Conservation (phyloP, 306 rosid genomes). For the Datisca glomerata region DNA sequence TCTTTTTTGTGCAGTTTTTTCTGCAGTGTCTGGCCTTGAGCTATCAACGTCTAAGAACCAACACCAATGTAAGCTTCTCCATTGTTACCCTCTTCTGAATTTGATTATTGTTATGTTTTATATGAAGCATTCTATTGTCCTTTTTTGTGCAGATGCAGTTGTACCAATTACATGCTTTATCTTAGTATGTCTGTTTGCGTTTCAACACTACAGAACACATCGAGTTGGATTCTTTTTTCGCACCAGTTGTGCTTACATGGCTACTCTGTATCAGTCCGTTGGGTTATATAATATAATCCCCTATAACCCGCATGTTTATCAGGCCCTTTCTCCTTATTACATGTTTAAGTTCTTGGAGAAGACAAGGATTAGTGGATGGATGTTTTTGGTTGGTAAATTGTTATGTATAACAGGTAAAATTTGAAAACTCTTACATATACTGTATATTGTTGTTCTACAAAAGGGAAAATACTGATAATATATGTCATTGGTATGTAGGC, state of each 20-base stretch:
- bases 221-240: conserved; percentile 86
- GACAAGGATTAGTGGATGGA: conserved; percentile 92
- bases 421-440: too few relatives aligned
- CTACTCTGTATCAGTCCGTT: conserved; percentile 87
- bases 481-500: conserved; percentile 5
- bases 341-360: conserved; percentile 94
- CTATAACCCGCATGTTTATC: conserved; percentile 65
- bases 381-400: conserved; percentile 90
- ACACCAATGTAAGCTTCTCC: conserved; percentile 69
- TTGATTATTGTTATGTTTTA: background rate
- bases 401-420: conserved; percentile 83
- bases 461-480: background rate
- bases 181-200: conserved; percentile 85
- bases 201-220: conserved; percentile 98
- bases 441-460: too few relatives aligned
- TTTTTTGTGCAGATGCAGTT: conserved; percentile 72
- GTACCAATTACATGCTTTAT: conserved; percentile 90
- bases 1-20: conserved; percentile 51
- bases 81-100: background rate
- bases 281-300: conserved; percentile 74
- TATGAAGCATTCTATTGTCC: background rate
- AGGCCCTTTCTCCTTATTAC: conserved; percentile 91
- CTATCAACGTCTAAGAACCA: conserved; percentile 75
- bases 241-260: conserved; percentile 86
- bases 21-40: conserved; percentile 96